phyloP scores from a whole-genome alignment of 176 grass and related monocot species.

The Lolium multiflorum region DNA sequence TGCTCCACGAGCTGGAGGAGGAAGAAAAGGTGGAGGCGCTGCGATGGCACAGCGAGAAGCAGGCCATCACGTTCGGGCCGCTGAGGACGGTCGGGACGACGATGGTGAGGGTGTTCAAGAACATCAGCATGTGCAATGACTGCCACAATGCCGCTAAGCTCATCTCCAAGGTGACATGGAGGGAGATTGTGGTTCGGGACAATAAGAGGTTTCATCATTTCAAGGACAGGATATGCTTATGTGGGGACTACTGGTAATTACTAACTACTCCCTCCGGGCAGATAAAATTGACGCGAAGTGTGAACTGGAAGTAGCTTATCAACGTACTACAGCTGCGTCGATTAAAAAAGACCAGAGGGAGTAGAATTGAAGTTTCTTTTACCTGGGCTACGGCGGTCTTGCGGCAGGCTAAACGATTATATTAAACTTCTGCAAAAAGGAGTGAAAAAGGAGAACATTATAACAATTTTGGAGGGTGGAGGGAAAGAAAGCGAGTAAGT shows the following conservation, averaged over 20 bases:
- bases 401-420: too few species aligned
- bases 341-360: too few species aligned
- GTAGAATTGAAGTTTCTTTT: background rate
- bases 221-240: conserved; percentile 51
- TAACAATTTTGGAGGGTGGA: too few species aligned
- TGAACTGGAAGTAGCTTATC: too few species aligned
- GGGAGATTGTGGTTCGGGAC: conserved; percentile 23
- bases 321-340: too few species aligned
- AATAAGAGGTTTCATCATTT: conserved; percentile 64
- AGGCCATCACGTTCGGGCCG: conserved; percentile 60
- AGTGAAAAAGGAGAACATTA: too few species aligned
- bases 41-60: conserved; percentile 69
- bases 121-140: conserved; percentile 76
- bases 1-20: conserved; percentile 58
- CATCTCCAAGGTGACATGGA: conserved; percentile 47
- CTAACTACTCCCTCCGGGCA: too few species aligned
- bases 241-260: conserved; percentile 61
- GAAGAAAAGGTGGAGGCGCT: conserved; percentile 56
- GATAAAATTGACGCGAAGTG: too few species aligned
- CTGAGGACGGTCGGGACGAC: conserved; percentile 31
- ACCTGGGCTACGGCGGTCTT: too few species aligned
- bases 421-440: too few species aligned
- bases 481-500: too few species aligned
- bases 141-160: conserved; percentile 33
- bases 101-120: conserved; percentile 69